Conservation (phyloP, 352 stramenopile genomes). For the Globisporangium echinulatum region DNA sequence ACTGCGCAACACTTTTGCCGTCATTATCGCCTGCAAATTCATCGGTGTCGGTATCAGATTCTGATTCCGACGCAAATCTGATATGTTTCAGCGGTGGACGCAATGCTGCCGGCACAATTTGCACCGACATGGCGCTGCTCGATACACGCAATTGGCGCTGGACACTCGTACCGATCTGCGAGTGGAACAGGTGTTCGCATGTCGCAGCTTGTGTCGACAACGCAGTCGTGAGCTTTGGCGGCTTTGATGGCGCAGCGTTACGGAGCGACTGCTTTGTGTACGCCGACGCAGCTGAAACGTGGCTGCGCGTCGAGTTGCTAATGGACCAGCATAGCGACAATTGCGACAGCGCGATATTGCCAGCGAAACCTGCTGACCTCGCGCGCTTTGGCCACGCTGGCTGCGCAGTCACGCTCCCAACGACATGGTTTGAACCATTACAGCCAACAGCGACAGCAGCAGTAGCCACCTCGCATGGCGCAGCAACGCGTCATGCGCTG, state of each 20-base stretch:
- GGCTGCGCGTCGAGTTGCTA: conserved; percentile 7
- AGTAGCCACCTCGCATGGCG: background rate
- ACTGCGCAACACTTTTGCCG: conserved; percentile 23
- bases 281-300: conserved; percentile 37
- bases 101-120: conserved; percentile 43
- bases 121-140: conserved; percentile 50
- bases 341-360: background rate
- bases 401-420: conserved; percentile 1
- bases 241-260: conserved; percentile 44
- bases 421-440: no score
- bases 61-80: no score
- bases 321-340: background rate
- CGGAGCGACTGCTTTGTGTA: conserved; percentile 40
- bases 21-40: background rate
- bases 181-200: conserved; percentile 51
- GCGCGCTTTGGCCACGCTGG: conserved; percentile 40
- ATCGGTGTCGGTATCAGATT: no score
- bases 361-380: background rate
- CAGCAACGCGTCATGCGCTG: conserved; percentile 11
- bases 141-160: conserved; percentile 31
- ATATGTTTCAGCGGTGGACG: conserved; percentile 46
- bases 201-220: conserved; percentile 20
- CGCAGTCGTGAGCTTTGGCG: conserved; percentile 40
- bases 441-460: background rate
- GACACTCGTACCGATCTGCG: conserved; percentile 45